Evolutionary conservation across 2,329 filamentous ascomycete genomes (phyloP).

Genomic region (Fusarium sp.): DNA sequence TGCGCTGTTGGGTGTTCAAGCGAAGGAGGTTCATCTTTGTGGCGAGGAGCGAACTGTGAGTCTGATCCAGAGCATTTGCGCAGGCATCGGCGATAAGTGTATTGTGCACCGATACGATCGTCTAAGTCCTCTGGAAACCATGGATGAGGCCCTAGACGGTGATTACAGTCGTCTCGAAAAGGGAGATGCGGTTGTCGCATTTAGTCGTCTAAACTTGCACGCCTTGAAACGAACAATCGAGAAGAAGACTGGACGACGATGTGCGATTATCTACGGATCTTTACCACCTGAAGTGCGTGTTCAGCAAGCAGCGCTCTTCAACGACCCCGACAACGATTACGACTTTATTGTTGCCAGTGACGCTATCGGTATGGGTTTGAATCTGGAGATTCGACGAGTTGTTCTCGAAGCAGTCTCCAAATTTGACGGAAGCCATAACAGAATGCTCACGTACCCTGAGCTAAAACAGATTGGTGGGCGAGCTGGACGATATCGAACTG

Average conservation of each 20-base stretch:
- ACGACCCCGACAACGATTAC: slow-evolving; percentile 94
- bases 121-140: slow-evolving; percentile 78
- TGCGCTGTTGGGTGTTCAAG: slow-evolving; percentile 86
- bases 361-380: slow-evolving; percentile 97
- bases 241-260: slow-evolving; percentile 76
- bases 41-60: slow-evolving; percentile 86
- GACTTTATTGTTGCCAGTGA: slow-evolving; percentile 94
- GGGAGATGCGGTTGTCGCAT: slow-evolving; percentile 90
- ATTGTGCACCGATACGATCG: slow-evolving; percentile 85
- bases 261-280: slow-evolving; percentile 92
- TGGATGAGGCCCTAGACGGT: slow-evolving; percentile 69
- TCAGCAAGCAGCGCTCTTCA: slow-evolving; percentile 91
- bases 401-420: slow-evolving; percentile 85
- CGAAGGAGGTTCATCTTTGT: slow-evolving; percentile 90
- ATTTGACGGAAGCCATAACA: slow-evolving; percentile 67
- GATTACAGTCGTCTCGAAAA: slow-evolving; percentile 77
- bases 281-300: slow-evolving; percentile 92
- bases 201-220: slow-evolving; percentile 85
- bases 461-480: slow-evolving; percentile 95
- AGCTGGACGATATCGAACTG: slow-evolving; percentile 85
- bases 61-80: slow-evolving; percentile 80
- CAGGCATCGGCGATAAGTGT: slow-evolving; percentile 82
- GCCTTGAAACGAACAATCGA: slow-evolving; percentile 82
- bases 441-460: slow-evolving; percentile 75
- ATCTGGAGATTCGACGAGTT: slow-evolving; percentile 89